These are phyloP conservation scores for Pleoardoris graminearum DNA, from an alignment of 2,329 filamentous ascomycete species.

Conservation along the genomic window DNA sequence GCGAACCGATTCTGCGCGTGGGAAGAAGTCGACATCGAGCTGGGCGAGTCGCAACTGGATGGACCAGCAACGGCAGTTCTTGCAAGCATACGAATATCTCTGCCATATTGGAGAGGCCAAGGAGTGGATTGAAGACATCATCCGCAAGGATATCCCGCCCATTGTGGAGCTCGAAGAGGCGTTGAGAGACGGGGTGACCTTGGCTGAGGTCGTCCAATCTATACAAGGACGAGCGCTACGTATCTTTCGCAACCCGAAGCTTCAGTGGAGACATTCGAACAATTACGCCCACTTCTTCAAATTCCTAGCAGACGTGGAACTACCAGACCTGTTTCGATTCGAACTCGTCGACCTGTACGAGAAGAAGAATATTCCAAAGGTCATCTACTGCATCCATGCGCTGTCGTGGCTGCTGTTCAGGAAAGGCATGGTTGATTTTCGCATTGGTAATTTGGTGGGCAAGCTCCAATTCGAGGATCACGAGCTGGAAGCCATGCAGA, in stretches of 20 bases:
- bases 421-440: slow-evolving; percentile 91
- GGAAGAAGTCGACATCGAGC: slow-evolving; percentile 57
- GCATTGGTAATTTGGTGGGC: slow-evolving; percentile 94
- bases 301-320: slow-evolving; percentile 85
- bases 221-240: slow-evolving; percentile 74
- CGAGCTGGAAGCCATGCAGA: slow-evolving; percentile 95
- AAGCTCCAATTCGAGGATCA: slow-evolving; percentile 97
- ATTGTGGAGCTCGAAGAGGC: slow-evolving; percentile 95
- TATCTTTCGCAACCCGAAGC: slow-evolving; percentile 81
- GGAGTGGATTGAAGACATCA: slow-evolving; percentile 96
- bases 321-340: slow-evolving; percentile 95
- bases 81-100: slow-evolving; percentile 97
- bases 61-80: slow-evolving; percentile 95
- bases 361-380: slow-evolving; percentile 99
- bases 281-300: slow-evolving; percentile 97
- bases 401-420: slow-evolving; percentile 96
- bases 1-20: slow-evolving; percentile 60
- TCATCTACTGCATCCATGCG: slow-evolving; percentile 98
- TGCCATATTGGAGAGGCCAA: slow-evolving; percentile 99
- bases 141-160: slow-evolving; percentile 80
- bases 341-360: slow-evolving; percentile 97
- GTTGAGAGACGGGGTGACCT: slow-evolving; percentile 85
- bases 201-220: slow-evolving; percentile 91
- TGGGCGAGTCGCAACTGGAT: slow-evolving; percentile 94
- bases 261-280: slow-evolving; percentile 95